phyloP scores from a whole-genome alignment of 164 flowering plant genomes.

The Sedum album region DNA sequence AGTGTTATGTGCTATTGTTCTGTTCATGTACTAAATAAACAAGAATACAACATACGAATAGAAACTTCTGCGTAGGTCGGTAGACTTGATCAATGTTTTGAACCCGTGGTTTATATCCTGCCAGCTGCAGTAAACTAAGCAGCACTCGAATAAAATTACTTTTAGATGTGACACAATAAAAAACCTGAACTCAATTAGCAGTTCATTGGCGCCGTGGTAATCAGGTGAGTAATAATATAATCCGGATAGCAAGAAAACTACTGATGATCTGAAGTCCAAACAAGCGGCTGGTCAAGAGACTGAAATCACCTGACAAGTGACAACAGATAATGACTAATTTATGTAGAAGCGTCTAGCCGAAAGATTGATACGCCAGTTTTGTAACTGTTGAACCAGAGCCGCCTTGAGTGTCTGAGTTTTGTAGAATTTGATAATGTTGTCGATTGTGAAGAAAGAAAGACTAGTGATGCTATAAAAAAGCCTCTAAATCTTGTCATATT shows the following conservation, averaged over 20 bases:
- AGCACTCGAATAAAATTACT: not conserved
- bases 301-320: not conserved
- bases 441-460: not conserved
- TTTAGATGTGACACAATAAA: not conserved
- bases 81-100: not conserved
- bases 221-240: too few species aligned
- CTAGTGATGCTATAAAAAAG: not conserved
- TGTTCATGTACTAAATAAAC: not conserved
- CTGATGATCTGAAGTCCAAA: too few species aligned
- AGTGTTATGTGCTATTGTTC: not conserved
- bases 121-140: not conserved
- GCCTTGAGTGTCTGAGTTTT: not conserved
- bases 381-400: not conserved
- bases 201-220: not conserved
- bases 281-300: too few species aligned
- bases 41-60: not conserved
- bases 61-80: not conserved
- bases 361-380: not conserved
- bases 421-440: not conserved
- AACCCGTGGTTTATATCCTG: not conserved
- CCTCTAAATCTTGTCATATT: not conserved
- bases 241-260: too few species aligned
- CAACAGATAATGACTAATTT: not conserved
- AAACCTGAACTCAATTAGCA: too few species aligned
- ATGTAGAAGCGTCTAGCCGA: not conserved